Evolutionary conservation across 805 yeast species (phyloP), one percentile per base, ranked within the genome.

Genomic region (Myxozyma kluyveri): DNA sequence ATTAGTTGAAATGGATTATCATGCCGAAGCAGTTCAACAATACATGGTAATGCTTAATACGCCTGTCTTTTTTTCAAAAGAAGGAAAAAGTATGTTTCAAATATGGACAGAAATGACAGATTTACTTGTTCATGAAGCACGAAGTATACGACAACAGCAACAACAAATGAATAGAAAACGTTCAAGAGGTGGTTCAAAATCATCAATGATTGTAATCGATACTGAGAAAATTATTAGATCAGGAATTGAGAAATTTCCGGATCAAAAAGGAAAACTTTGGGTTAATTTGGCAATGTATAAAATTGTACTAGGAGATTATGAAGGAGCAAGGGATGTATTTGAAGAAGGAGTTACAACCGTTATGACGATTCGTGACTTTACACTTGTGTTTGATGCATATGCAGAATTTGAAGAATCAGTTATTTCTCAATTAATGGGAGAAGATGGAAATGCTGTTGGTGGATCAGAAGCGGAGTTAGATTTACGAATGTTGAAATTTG

Each of bases 301-400:
- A 61, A 73, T 75, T 17, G 67, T 66, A 19, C 59, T 64, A n/a
- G 66, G 71, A 12, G 67, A 72, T 1, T 66, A 70, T 45, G 65
- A 66, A 1, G 64, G 66, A 38, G 78, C 80, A 0, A 63, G 76
- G 22, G 69, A 68, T 18, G 63, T 72, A 5, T 79, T 79, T 57
- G 79, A 77, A 47, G 69, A 72, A 19, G 81, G 82, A 0, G 57
- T 87, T 12, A 42, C 62, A 1, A 61, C 68, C 1, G 77, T 83
- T 2, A 45, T 65, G 4, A 78, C 88, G 0, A 67, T 84, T 3
- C 71, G 71, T 33, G 90, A 85, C 54, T 87, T 88, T 64, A 75
- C 83, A 0, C 61, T 72, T 19, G 70, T 86, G 0, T 88, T 79
- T 65, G 89, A 86, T 63, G 69, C 79, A 2, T 81, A 78, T 59